Evolutionary conservation across 257 asterid genomes (phyloP).

Genomic region (Scutellaria barbata): DNA sequence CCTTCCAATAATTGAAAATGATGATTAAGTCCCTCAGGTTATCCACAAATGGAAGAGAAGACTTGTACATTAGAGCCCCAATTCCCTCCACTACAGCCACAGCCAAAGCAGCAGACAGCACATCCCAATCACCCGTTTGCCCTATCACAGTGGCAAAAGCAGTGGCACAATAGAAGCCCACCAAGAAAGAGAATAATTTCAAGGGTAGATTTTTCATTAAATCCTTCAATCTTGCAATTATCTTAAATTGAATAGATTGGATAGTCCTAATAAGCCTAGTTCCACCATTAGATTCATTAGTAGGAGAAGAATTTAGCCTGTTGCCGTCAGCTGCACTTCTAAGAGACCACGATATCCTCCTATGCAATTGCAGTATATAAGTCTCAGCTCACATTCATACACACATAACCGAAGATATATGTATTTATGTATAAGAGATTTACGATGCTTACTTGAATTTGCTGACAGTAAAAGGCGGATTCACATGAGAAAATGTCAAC

Average conservation of each 20-base stretch:
- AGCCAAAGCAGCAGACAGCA: constrained; percentile 85
- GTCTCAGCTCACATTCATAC: background rate
- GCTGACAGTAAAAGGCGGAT: constrained; percentile 30
- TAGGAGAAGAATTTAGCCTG: constrained; percentile 51
- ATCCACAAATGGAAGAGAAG: constrained; percentile 57
- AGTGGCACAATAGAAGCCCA: constrained; percentile 92
- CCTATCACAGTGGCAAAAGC: constrained; percentile 94
- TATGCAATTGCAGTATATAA: constrained; percentile 35
- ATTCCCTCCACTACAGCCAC: constrained; percentile 94
- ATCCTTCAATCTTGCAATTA: constrained; percentile 53
- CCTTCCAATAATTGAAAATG: constrained; percentile 89
- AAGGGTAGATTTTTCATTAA: constrained; percentile 69
- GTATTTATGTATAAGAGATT: background rate
- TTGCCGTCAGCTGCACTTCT: constrained; percentile 73
- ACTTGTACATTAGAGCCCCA: constrained; percentile 88
- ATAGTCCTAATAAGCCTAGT: constrained; percentile 75
- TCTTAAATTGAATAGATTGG: constrained; percentile 55
- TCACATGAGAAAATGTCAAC: constrained; percentile 26
- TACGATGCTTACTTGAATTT: constrained; percentile 37
- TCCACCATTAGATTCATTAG: constrained; percentile 52
- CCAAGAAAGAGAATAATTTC: constrained; percentile 74
- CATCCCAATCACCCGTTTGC: constrained; percentile 99
- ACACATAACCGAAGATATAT: background rate
- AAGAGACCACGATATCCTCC: constrained; percentile 61
- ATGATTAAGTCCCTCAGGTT: constrained; percentile 53